These are phyloP conservation scores for Sonneratia alba DNA, from an alignment of 345 rosid genomes.

Conservation along the genomic window DNA sequence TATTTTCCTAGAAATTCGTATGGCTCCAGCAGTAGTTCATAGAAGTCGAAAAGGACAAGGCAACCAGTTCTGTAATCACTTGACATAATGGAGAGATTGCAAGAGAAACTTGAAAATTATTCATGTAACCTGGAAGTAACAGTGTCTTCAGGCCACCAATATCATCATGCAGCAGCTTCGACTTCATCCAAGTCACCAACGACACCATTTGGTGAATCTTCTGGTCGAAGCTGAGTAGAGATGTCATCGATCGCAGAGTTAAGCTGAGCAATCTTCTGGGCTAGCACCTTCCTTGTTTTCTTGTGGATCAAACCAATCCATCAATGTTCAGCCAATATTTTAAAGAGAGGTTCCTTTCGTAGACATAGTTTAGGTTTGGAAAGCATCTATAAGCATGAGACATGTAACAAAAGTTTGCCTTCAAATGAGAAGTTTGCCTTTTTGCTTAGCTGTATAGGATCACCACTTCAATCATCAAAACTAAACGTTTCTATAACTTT, in stretches of 20 bases:
- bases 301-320: slow-evolving; percentile 15
- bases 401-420: not conserved
- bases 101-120: not conserved
- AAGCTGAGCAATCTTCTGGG: slow-evolving; percentile 77
- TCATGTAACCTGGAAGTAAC: not conserved
- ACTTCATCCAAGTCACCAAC: slow-evolving; percentile 48
- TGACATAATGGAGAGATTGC: not conserved
- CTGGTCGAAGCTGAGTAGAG: slow-evolving; percentile 64
- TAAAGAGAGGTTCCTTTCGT: not conserved
- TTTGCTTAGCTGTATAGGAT: not conserved
- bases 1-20: too few relatives aligned
- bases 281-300: slow-evolving; percentile 71
- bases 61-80: not conserved
- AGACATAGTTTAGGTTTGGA: not conserved
- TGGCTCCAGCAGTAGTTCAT: not conserved
- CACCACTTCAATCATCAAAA: not conserved
- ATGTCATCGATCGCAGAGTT: slow-evolving; percentile 82
- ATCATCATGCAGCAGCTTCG: slow-evolving; percentile 44
- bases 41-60: not conserved
- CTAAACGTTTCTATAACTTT: not conserved
- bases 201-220: slow-evolving; percentile 49
- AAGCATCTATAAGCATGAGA: not conserved
- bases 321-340: not conserved
- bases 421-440: not conserved
- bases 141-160: not conserved